phyloP scores from a whole-genome alignment of 148 eudicot genomes.

The Camellia japonica region DNA sequence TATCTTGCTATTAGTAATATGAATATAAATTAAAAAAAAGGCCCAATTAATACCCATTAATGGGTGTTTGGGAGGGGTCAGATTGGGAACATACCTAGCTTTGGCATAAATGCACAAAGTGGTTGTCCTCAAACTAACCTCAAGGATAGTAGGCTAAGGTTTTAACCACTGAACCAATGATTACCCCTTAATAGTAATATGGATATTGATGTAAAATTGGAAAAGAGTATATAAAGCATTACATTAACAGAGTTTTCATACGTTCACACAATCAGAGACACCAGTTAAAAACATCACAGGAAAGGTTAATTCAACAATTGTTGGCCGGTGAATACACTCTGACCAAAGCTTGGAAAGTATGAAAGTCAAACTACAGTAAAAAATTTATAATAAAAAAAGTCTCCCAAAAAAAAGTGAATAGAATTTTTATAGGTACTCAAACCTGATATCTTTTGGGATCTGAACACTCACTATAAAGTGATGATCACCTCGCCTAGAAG shows the following conservation, averaged over 20 bases:
- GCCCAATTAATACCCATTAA: no score
- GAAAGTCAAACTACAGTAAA: background rate
- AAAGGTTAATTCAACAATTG: background rate
- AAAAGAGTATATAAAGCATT: background rate
- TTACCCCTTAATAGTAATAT: background rate
- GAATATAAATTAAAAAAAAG: background rate
- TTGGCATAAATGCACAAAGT: no score
- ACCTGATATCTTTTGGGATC: slow-evolving; percentile 80
- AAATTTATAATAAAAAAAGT: background rate
- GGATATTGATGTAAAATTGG: background rate
- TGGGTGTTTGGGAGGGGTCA: no score
- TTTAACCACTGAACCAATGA: no score
- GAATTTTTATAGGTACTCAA: slow-evolving; percentile 12
- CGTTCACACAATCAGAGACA: background rate
- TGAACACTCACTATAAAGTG: slow-evolving; percentile 64
- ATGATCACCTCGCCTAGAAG: slow-evolving; percentile 76
- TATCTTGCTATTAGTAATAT: background rate
- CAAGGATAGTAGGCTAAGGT: no score
- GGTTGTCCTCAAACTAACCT: no score
- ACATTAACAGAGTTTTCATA: background rate
- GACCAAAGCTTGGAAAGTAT: background rate
- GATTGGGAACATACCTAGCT: no score
- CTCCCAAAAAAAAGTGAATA: no score
- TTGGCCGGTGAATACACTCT: background rate
- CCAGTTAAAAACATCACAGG: background rate